Percentiles rank a stretch among this genome's conserved stretches.
Evolutionary conservation across 352 stramenopile genomes (phyloP).

Genomic region (Pythium apleroticum): DNA sequence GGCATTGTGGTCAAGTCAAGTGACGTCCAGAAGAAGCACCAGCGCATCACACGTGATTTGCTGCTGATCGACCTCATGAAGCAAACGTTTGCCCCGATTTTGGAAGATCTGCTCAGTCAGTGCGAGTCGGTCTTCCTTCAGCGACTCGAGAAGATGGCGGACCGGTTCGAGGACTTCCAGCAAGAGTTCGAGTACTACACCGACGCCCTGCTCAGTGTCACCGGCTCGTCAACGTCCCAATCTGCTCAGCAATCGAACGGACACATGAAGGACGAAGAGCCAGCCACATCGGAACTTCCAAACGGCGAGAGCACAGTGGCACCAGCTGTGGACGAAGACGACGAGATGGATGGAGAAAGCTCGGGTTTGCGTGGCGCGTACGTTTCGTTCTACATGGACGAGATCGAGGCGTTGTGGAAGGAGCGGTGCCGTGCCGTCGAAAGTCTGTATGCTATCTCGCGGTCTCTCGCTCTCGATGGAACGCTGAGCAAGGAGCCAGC

Average conservation of each 20-base stretch:
- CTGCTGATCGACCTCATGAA: slow-evolving; percentile 67
- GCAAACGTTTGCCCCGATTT: slow-evolving; percentile 65
- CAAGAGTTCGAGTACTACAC: slow-evolving; percentile 83
- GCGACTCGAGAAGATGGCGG: slow-evolving; percentile 60
- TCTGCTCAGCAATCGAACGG: slow-evolving; percentile 15
- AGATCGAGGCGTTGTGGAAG: slow-evolving; percentile 83
- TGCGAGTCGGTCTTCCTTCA: slow-evolving; percentile 71
- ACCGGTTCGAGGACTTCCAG: slow-evolving; percentile 70
- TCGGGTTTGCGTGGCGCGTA: slow-evolving; percentile 61
- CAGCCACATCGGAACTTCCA: slow-evolving; percentile 2
- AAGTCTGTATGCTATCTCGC: slow-evolving; percentile 71
- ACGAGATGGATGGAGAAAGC: slow-evolving; percentile 34
- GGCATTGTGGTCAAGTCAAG: slow-evolving; percentile 45
- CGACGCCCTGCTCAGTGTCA: slow-evolving; percentile 52
- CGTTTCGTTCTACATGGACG: slow-evolving; percentile 74
- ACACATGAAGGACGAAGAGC: slow-evolving; percentile 25
- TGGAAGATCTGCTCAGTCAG: slow-evolving; percentile 57
- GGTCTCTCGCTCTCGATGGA: slow-evolving; percentile 37
- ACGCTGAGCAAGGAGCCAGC: neutral
- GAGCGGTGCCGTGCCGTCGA: slow-evolving; percentile 75
- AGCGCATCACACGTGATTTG: slow-evolving; percentile 58
- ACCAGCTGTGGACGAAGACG: slow-evolving; percentile 22
- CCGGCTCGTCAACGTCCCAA: slow-evolving; percentile 9
- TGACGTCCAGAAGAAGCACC: slow-evolving; percentile 52
- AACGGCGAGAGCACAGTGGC: slow-evolving; percentile 17